A percentile compares a stretch with the other conserved stretches of the same genome.
phyloP scores from a whole-genome alignment of 2,329 filamentous ascomycete species.

The Amauroascus niger region DNA sequence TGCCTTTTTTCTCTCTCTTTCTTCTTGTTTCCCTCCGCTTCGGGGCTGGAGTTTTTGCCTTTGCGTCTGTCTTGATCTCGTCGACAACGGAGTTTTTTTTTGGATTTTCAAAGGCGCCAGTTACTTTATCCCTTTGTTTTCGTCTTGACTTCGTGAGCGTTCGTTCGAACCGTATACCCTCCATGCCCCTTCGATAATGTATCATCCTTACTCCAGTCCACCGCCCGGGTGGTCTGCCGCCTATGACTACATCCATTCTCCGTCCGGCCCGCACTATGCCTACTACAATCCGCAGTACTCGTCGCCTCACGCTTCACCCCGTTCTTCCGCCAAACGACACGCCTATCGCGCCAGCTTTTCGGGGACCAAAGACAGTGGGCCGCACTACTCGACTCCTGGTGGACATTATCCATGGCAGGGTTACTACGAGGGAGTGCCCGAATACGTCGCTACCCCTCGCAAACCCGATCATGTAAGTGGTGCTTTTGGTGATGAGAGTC shows the following conservation, averaged over 20 bases:
- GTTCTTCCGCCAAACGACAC: constrained; percentile 41
- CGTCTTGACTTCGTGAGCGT: not conserved
- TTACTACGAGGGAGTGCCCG: constrained; percentile 40
- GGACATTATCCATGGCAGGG: constrained; percentile 25
- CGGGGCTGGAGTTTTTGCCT: constrained; percentile 12
- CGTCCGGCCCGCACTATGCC: constrained; percentile 43
- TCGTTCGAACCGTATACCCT: constrained; percentile 14
- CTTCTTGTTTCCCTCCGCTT: constrained; percentile 12
- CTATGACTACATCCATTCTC: constrained; percentile 42
- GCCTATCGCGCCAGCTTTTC: constrained; percentile 49
- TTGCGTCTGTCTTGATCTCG: not conserved
- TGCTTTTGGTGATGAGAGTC: constrained; percentile 36
- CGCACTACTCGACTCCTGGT: constrained; percentile 30
- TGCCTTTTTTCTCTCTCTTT: constrained; percentile 14
- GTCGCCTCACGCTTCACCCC: constrained; percentile 40
- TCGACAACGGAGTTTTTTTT: not conserved
- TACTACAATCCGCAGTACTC: constrained; percentile 48
- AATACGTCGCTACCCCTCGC: constrained; percentile 45
- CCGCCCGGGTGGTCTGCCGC: constrained; percentile 38
- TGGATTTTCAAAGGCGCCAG: not conserved
- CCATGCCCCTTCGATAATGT: constrained; percentile 32
- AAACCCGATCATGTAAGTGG: constrained; percentile 59
- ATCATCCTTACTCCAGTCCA: constrained; percentile 40
- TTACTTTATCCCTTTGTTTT: not conserved
- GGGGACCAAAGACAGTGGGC: constrained; percentile 34